Evolutionary conservation across 805 yeast species (phyloP).

Genomic region (Saturnispora halmiae): DNA sequence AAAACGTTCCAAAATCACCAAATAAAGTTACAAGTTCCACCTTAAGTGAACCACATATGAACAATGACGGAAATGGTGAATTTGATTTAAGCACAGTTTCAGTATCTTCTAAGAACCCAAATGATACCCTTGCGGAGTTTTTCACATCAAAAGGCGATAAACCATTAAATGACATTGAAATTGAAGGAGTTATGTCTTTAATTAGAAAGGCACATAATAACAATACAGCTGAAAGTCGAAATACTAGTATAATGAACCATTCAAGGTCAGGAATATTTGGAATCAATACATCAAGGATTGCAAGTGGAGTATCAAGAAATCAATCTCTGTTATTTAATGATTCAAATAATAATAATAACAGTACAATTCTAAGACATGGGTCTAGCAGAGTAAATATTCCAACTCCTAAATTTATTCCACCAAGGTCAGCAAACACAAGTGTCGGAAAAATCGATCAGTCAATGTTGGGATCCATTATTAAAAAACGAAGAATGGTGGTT

Average conservation of each 20-base stretch:
- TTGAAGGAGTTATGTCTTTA: conserved; percentile 70
- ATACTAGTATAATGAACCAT: conserved; percentile 7
- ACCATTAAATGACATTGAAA: conserved; percentile 67
- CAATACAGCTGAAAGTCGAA: conserved; percentile 11
- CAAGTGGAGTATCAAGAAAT: conserved; percentile 4
- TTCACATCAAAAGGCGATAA: conserved; percentile 64
- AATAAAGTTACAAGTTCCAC: neutral
- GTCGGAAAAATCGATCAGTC: conserved; percentile 3
- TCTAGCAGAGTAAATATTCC: conserved; percentile 19
- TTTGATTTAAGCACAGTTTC: conserved; percentile 14
- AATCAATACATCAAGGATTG: conserved; percentile 1
- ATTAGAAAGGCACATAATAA: conserved; percentile 33
- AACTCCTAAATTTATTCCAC: conserved; percentile 20
- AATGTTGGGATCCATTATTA: conserved; percentile 5
- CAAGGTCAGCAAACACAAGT: conserved; percentile 10
- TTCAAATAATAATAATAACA: conserved; percentile 8
- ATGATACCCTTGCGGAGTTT: conserved; percentile 56
- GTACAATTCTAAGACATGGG: conserved; percentile 21
- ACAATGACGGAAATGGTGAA: neutral
- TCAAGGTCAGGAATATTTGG: conserved; percentile 7
- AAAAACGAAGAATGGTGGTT: conserved; percentile 24
- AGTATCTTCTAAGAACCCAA: conserved; percentile 33
- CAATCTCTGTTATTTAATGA: conserved; percentile 13
- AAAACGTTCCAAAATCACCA: neutral
- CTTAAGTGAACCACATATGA: conserved; percentile 1